phyloP scores from a whole-genome alignment of 2,329 filamentous ascomycete genomes.

The Periglandula ipomoeae region DNA sequence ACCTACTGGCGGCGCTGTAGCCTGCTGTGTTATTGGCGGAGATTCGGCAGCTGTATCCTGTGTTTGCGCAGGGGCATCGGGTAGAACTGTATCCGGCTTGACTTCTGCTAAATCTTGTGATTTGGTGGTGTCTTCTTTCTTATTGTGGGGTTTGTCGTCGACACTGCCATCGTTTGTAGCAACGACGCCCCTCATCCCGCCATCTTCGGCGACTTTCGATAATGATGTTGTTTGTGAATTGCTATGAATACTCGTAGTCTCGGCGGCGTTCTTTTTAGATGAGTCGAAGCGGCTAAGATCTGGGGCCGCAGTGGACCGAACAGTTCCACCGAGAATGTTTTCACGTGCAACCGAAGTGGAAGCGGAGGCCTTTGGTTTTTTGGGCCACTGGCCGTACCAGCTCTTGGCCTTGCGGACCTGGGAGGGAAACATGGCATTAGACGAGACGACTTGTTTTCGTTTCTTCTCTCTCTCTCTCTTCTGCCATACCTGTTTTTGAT shows the following conservation, averaged over 20 bases:
- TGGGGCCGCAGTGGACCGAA: slow-evolving; percentile 33
- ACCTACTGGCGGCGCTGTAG: slow-evolving; percentile 28
- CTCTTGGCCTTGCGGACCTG: slow-evolving; percentile 45
- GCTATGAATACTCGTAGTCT: slow-evolving; percentile 22
- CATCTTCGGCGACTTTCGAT: slow-evolving; percentile 18
- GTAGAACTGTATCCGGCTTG: background rate
- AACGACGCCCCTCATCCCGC: slow-evolving; percentile 4
- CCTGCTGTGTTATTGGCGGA: slow-evolving; percentile 6
- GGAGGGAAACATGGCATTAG: slow-evolving; percentile 1
- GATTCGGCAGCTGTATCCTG: background rate
- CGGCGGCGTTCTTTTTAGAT: slow-evolving; percentile 24
- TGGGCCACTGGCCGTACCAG: slow-evolving; percentile 57
- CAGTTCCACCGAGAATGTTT: slow-evolving; percentile 48
- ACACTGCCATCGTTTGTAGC: background rate
- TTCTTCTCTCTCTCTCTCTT: background rate
- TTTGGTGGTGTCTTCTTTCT: slow-evolving; percentile 4
- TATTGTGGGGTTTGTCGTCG: background rate
- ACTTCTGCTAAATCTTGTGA: slow-evolving; percentile 1
- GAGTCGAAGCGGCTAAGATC: slow-evolving; percentile 44
- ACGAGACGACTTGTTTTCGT: background rate
- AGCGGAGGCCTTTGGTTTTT: slow-evolving; percentile 43
- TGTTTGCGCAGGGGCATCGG: background rate
- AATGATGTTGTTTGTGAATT: slow-evolving; percentile 14
- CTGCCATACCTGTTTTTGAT: slow-evolving; percentile 11
- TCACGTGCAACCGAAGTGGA: slow-evolving; percentile 53